Conservation (phyloP, 148 eudicot genomes). For the Chenopodium formosanum region DNA sequence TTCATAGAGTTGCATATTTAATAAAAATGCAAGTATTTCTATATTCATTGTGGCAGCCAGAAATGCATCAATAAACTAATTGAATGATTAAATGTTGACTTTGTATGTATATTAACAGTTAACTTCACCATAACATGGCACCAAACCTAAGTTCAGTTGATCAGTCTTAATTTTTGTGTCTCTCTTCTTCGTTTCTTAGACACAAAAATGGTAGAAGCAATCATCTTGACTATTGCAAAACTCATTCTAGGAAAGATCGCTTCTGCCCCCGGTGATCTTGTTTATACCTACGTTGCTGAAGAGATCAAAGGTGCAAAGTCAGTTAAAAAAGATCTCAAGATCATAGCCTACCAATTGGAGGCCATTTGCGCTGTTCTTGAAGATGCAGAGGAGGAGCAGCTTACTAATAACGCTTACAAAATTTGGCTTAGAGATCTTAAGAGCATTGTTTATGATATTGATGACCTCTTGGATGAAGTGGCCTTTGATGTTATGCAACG, state of each 20-base stretch:
- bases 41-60: no score
- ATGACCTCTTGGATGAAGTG: constrained; percentile 12
- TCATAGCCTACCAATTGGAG: constrained; percentile 2
- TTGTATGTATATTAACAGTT: no score
- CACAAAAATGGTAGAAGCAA: constrained; percentile 15
- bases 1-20: no score
- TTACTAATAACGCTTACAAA: constrained; percentile 5
- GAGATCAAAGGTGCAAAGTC: constrained; percentile 11
- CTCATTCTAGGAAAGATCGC: constrained; percentile 12
- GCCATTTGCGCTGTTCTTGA: constrained; percentile 14
- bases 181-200: no score
- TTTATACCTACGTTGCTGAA: not conserved
- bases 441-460: constrained; percentile 14
- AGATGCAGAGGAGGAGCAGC: constrained; percentile 29
- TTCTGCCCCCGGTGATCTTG: not conserved
- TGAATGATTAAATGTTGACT: no score
- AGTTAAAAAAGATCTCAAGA: constrained; percentile 23
- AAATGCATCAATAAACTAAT: no score
- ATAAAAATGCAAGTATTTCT: no score
- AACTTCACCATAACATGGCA: no score
- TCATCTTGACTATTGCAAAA: constrained; percentile 2
- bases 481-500: constrained; percentile 8
- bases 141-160: no score
- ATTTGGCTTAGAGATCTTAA: constrained; percentile 31
- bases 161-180: no score